A percentile compares a stretch with the other conserved stretches of the same genome.
Evolutionary conservation across 1,284 basidiomycete genomes (phyloP).

Genomic region (Sphagnurus paluster): DNA sequence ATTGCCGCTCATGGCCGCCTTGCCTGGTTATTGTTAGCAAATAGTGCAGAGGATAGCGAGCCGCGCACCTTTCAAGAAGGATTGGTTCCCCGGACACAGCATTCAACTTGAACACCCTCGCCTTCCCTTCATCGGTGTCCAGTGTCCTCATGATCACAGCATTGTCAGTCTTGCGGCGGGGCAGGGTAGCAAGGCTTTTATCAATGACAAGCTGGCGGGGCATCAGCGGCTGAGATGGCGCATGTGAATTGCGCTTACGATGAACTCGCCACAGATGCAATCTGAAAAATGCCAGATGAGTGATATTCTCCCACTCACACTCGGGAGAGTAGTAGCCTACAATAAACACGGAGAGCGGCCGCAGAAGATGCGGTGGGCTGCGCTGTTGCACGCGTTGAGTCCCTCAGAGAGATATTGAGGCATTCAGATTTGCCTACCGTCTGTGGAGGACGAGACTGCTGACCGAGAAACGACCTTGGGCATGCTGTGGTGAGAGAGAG

Average conservation of each 20-base stretch:
- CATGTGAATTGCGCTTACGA: conserved; percentile 48
- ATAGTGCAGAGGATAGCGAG: neutral
- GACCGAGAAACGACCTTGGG: conserved; percentile 82
- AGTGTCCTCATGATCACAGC: conserved; percentile 71
- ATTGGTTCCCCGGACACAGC: conserved; percentile 62
- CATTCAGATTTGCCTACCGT: conserved; percentile 49
- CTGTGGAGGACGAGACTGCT: conserved; percentile 77
- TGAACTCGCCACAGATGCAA: conserved; percentile 84
- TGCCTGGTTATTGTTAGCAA: conserved; percentile 36
- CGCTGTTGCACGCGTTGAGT: conserved; percentile 41
- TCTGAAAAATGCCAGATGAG: conserved; percentile 42
- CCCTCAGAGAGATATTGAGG: conserved; percentile 7
- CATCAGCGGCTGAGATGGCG: neutral
- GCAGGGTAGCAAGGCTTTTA: conserved; percentile 66
- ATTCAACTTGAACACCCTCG: conserved; percentile 78
- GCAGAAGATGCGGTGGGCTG: conserved; percentile 77
- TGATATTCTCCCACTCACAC: conserved; percentile 3
- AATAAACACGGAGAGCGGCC: conserved; percentile 77
- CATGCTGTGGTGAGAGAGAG: conserved; percentile 40
- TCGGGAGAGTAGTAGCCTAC: conserved; percentile 40
- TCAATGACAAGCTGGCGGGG: conserved; percentile 74
- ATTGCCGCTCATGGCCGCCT: conserved; percentile 74
- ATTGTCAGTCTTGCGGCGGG: conserved; percentile 71
- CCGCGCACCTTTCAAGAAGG: conserved; percentile 65
- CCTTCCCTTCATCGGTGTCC: conserved; percentile 55